phyloP scores from a whole-genome alignment of 805 yeast genomes.

The Starmerella apicola region DNA sequence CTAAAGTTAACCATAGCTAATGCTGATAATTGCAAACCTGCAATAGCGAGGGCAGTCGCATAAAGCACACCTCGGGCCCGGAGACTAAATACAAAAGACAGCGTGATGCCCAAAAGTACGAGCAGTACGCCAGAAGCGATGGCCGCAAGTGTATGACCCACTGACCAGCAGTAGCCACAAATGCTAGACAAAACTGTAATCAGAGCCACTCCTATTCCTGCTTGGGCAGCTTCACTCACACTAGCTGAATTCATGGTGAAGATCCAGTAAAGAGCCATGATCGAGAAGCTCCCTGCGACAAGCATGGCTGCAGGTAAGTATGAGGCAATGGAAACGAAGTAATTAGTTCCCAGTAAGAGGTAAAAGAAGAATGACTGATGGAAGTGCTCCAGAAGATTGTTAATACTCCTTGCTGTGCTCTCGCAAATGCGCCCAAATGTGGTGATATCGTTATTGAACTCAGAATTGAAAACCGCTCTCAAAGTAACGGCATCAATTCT shows the following conservation, averaged over 20 bases:
- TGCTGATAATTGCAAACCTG: slow-evolving; percentile 59
- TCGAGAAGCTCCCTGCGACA: slow-evolving; percentile 52
- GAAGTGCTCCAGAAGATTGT: slow-evolving; percentile 84
- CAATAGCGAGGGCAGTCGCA: slow-evolving; percentile 41
- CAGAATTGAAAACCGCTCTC: slow-evolving; percentile 44
- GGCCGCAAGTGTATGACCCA: background rate
- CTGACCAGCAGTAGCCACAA: slow-evolving; percentile 12
- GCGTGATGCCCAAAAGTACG: background rate
- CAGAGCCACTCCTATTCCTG: background rate
- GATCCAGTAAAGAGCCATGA: slow-evolving; percentile 42
- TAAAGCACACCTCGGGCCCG: slow-evolving; percentile 24
- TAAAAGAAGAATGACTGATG: slow-evolving; percentile 96
- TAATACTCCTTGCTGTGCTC: slow-evolving; percentile 74
- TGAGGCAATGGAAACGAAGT: slow-evolving; percentile 86
- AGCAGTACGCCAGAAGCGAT: background rate
- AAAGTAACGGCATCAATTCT: slow-evolving; percentile 82
- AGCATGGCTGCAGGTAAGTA: slow-evolving; percentile 78
- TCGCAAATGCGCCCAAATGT: slow-evolving; percentile 86
- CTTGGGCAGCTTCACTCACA: background rate
- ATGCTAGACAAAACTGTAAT: slow-evolving; percentile 28
- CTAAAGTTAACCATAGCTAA: slow-evolving; percentile 75
- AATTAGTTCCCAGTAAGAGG: slow-evolving; percentile 59
- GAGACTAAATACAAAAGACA: too few relatives aligned
- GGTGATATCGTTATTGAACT: slow-evolving; percentile 63
- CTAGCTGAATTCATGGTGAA: background rate